These are phyloP conservation scores for Malus fusca DNA, from an alignment of 306 rosid genomes.

Conservation along the genomic window DNA sequence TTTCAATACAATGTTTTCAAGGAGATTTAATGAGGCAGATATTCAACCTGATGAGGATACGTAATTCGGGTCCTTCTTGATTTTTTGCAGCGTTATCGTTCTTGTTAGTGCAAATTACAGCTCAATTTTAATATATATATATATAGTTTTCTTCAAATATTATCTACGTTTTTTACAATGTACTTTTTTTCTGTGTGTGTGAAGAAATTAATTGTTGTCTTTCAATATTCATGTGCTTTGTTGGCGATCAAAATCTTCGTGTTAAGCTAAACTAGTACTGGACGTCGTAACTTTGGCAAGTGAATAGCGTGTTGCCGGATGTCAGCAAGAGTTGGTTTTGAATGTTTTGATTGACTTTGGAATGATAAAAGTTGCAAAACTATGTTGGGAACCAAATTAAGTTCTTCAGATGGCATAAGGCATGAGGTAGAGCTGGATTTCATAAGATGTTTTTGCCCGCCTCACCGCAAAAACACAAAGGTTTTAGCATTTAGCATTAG, in stretches of 20 bases:
- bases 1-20: slow-evolving; percentile 50
- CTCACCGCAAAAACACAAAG: background rate
- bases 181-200: background rate
- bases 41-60: slow-evolving; percentile 14
- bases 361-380: too few relatives aligned
- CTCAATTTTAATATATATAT: background rate
- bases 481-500: background rate
- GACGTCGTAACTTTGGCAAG: background rate
- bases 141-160: background rate
- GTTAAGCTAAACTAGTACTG: background rate
- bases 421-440: background rate
- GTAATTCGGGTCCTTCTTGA: slow-evolving; percentile 1
- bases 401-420: background rate
- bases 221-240: background rate
- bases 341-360: background rate
- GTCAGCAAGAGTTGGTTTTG: background rate
- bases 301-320: background rate
- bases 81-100: background rate
- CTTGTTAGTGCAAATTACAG: background rate
- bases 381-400: background rate
- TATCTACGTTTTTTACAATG: background rate
- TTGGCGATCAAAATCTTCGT: background rate
- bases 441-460: background rate
- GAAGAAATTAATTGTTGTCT: background rate
- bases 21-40: slow-evolving; percentile 33